These are phyloP conservation scores for Vigna mungo DNA, from an alignment of 306 rosid genomes.

Conservation along the genomic window DNA sequence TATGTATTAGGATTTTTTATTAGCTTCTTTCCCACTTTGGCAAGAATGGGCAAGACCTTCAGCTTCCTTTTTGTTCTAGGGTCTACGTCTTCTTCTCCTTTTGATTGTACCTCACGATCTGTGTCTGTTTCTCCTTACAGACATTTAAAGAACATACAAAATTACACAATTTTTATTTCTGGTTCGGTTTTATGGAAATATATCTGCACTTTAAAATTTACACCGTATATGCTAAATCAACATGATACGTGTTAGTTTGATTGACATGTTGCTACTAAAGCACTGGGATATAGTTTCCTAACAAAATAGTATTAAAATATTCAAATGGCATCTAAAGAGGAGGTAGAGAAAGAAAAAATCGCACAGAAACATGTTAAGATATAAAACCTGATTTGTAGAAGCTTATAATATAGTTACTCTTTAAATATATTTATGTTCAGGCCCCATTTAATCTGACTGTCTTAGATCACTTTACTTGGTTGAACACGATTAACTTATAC, in stretches of 20 bases:
- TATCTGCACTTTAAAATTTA: not conserved
- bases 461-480: conserved; percentile 23
- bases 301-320: not conserved
- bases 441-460: conserved; percentile 32
- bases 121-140: conserved; percentile 49
- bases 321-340: conserved; percentile 18
- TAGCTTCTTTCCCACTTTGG: conserved; percentile 77
- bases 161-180: not conserved
- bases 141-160: conserved; percentile 32
- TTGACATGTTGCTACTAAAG: not conserved
- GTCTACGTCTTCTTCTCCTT: conserved; percentile 54
- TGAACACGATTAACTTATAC: conserved; percentile 15
- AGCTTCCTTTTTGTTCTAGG: conserved; percentile 45
- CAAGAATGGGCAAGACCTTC: conserved; percentile 58
- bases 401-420: not conserved
- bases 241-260: conserved; percentile 18
- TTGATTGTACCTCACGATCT: conserved; percentile 56
- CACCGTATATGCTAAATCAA: not conserved
- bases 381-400: not conserved
- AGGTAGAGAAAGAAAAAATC: not conserved
- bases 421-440: not conserved
- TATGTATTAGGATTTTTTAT: conserved; percentile 83
- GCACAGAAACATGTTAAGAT: not conserved
- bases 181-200: not conserved
- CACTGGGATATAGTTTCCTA: not conserved